Evolutionary conservation across 1,284 basidiomycete species (phyloP).

Genomic region (Thelephora terrestris): DNA sequence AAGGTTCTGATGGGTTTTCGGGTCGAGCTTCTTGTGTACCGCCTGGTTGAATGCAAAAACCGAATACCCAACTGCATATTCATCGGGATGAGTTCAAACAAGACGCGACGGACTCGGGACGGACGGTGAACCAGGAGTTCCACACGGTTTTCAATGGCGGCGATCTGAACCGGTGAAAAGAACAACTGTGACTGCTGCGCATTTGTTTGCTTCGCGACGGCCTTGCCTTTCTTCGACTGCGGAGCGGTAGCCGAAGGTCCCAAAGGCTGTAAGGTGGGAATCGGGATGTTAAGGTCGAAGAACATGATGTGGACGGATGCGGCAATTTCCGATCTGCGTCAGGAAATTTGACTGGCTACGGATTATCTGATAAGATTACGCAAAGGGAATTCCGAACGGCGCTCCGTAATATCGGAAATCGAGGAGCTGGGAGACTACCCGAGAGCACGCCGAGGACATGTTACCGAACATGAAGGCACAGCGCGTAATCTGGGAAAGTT

Average conservation of each 20-base stretch:
- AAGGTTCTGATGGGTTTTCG: conserved; percentile 53
- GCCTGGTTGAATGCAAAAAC: conserved; percentile 65
- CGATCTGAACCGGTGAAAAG: conserved; percentile 29
- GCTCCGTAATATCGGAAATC: no score
- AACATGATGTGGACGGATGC: conserved; percentile 21
- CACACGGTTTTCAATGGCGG: conserved; percentile 30
- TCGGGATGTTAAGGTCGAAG: conserved; percentile 33
- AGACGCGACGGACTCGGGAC: conserved; percentile 10
- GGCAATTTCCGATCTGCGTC: no score
- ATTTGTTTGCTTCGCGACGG: conserved; percentile 22
- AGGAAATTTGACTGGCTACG: no score
- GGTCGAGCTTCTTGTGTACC: conserved; percentile 55
- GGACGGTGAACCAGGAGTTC: conserved; percentile 36
- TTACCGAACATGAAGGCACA: no score
- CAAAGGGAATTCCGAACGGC: no score
- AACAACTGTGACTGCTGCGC: conserved; percentile 12
- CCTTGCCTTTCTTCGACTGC: conserved; percentile 29
- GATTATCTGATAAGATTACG: no score
- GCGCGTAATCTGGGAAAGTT: no score
- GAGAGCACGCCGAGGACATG: no score
- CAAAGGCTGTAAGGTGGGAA: conserved; percentile 17
- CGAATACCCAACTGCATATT: conserved; percentile 63
- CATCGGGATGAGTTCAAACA: conserved; percentile 10
- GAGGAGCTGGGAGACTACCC: no score
- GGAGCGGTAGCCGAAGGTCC: conserved; percentile 10